Base-by-base conservation (phyloP, 2,329 filamentous ascomycete species). In the Cladosporium sp. region DNA sequence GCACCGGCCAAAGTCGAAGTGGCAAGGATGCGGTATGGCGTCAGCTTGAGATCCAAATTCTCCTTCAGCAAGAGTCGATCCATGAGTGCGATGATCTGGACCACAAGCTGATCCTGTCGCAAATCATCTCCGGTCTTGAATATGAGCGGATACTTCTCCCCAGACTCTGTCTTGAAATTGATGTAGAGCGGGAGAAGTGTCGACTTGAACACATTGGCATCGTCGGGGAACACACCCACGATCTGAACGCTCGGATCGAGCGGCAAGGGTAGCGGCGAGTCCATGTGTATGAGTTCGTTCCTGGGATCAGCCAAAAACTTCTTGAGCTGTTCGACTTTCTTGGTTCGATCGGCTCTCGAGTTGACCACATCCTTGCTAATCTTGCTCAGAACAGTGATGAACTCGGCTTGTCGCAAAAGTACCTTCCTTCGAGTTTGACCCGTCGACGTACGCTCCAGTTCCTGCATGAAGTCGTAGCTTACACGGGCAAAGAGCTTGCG, bases 101-200 rank as follows among this genome's bases (percentile, higher is more conserved):
- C 96, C 40, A 99, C 94, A 2, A 99, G 86, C 76, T 99, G 95
- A 75, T 99, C 95, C 78, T 99, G 95, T 16, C 95, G 91, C 61
- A 99, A 83, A 76, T 99, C 95, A 75, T 99, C 95, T 40, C 95
- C 95, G 1, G 93, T 93, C 78, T 99, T 99, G 86, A 99, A 99
- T 62, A 98, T 90, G 69, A 99, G 91, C 11, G 94, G 90, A 75
- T 98, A 99, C 67, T 89, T 90, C 46, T 85, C 85, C 8, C 91
- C 91, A 2, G 86, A 86, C 0, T 86, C 84, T 0, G 93, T 96
- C 74, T 90, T 93, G 81, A 98, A 97, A 11, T 91, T 91, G 67
- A 97, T 88, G 72, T 95, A 92, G 67, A 99, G 90, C 0, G 95
- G 95, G 52, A 92, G 93, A 10, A 99, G 81, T 0, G 93, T 95